These are phyloP conservation scores for Entophlyctis luteolus DNA, from an alignment of 192 early-diverging fungal species.

Conservation along the genomic window DNA sequence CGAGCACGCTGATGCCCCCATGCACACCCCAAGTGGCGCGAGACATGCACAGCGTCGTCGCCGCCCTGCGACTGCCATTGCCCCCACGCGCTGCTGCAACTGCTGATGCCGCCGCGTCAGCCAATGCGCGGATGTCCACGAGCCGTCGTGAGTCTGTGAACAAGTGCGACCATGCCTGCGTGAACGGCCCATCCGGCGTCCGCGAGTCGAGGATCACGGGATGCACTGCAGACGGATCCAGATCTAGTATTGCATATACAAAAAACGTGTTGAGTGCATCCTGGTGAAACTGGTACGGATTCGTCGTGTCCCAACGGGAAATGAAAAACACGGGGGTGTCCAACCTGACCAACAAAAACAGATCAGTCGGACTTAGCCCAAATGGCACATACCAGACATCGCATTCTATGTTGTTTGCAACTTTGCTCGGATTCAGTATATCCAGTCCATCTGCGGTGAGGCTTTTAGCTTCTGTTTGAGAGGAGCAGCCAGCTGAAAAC, in stretches of 20 bases:
- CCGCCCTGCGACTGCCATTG: too few species aligned
- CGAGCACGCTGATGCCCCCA: too few species aligned
- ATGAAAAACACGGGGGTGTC: constrained; percentile 4
- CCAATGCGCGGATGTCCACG: too few species aligned
- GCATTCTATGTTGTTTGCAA: not conserved
- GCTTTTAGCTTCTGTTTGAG: not conserved
- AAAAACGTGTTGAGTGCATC: not conserved
- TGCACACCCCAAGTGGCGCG: too few species aligned
- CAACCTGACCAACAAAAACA: not conserved
- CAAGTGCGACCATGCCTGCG: too few species aligned
- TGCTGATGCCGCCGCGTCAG: too few species aligned
- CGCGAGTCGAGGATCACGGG: not conserved
- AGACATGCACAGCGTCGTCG: too few species aligned
- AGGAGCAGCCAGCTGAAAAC: not conserved
- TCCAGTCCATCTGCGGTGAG: constrained; percentile 8
- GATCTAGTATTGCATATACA: constrained; percentile 16
- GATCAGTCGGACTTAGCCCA: not conserved
- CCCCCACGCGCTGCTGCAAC: too few species aligned
- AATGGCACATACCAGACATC: constrained; percentile 10
- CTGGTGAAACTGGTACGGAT: constrained; percentile 13
- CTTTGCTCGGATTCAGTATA: not conserved
- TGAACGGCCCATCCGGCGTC: not conserved
- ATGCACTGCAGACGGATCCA: not conserved
- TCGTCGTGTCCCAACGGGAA: constrained; percentile 18
- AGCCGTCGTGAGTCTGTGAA: too few species aligned